These are phyloP conservation scores for Metarhizium brunneum DNA, from an alignment of 2,329 filamentous ascomycete genomes.

Conservation along the genomic window DNA sequence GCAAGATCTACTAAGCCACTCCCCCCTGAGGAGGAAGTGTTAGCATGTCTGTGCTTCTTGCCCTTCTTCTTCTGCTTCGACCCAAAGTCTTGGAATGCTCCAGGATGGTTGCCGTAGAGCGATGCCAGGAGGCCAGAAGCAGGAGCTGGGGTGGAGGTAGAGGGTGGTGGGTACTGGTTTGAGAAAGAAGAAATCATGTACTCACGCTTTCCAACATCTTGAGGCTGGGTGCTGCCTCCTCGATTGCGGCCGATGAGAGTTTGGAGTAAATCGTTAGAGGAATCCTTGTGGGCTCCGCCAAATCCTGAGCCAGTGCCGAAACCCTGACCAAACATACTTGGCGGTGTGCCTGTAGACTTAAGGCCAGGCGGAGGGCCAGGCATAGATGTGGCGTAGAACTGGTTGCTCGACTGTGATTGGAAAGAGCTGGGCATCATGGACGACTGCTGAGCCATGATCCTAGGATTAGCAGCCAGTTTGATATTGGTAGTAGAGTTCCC, in stretches of 20 bases:
- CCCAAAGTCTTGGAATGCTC: slow-evolving; percentile 82
- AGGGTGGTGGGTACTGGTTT: slow-evolving; percentile 75
- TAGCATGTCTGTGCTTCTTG: slow-evolving; percentile 99
- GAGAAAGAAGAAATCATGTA: slow-evolving; percentile 90
- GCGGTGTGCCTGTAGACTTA: slow-evolving; percentile 90
- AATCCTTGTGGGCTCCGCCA: slow-evolving; percentile 60
- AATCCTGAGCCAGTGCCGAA: slow-evolving; percentile 65
- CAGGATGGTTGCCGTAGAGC: slow-evolving; percentile 81
- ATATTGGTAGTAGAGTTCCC: slow-evolving; percentile 43
- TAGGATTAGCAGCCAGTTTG: slow-evolving; percentile 69
- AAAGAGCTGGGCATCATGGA: slow-evolving; percentile 71
- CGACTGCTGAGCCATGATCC: slow-evolving; percentile 74
- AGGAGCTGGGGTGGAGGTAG: slow-evolving; percentile 77
- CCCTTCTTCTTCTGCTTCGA: slow-evolving; percentile 99
- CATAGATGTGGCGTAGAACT: slow-evolving; percentile 77
- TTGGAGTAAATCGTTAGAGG: slow-evolving; percentile 57
- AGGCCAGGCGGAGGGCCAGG: slow-evolving; percentile 90
- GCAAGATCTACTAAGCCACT: slow-evolving; percentile 99
- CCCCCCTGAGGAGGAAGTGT: slow-evolving; percentile 99
- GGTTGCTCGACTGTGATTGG: slow-evolving; percentile 51
- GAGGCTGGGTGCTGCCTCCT: slow-evolving; percentile 58
- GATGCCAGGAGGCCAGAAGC: slow-evolving; percentile 83
- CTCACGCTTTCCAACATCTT: slow-evolving; percentile 96
- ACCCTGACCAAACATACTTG: slow-evolving; percentile 87
- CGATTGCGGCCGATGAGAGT: slow-evolving; percentile 68